Percentiles rank a stretch among this genome's conserved stretches.
phyloP scores from a whole-genome alignment of 495 filamentous ascomycete genomes.

The Aspergillus indologenus region DNA sequence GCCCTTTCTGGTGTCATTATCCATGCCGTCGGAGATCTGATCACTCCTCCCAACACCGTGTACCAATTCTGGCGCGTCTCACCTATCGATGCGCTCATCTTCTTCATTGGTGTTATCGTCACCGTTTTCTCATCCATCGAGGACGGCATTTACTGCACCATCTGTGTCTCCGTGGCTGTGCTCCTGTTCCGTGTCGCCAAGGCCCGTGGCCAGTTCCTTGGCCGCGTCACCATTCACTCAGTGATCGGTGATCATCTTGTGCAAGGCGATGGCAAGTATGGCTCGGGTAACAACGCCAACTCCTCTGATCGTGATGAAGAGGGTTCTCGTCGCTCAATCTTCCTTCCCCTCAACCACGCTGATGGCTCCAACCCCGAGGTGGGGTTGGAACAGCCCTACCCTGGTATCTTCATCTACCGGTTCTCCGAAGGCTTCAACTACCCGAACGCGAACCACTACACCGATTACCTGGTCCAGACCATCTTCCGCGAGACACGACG shows the following conservation, averaged over 20 bases:
- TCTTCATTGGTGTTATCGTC: conserved; percentile 90
- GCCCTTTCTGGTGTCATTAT: conserved; percentile 93
- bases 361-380: conserved; percentile 92
- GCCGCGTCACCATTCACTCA: conserved; percentile 84
- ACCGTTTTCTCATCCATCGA: conserved; percentile 89
- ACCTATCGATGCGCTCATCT: conserved; percentile 86
- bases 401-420: conserved; percentile 95
- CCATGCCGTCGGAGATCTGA: conserved; percentile 92
- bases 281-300: conserved; percentile 44
- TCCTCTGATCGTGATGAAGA: conserved; percentile 27
- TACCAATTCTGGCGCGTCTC: conserved; percentile 97
- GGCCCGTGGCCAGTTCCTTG: conserved; percentile 82
- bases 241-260: conserved; percentile 79
- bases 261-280: conserved; percentile 57
- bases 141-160: conserved; percentile 86
- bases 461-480: conserved; percentile 70
- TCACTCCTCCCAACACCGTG: conserved; percentile 88
- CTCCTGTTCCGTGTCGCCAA: conserved; percentile 83
- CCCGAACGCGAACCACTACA: conserved; percentile 87
- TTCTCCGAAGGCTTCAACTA: conserved; percentile 98
- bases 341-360: conserved; percentile 81
- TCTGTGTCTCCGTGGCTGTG: conserved; percentile 70
- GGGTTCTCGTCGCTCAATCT: conserved; percentile 62
- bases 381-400: conserved; percentile 74
- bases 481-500: conserved; percentile 77